Evolutionary conservation across 257 asterid genomes (phyloP).

Genomic region (Nicotiana knightiana): DNA sequence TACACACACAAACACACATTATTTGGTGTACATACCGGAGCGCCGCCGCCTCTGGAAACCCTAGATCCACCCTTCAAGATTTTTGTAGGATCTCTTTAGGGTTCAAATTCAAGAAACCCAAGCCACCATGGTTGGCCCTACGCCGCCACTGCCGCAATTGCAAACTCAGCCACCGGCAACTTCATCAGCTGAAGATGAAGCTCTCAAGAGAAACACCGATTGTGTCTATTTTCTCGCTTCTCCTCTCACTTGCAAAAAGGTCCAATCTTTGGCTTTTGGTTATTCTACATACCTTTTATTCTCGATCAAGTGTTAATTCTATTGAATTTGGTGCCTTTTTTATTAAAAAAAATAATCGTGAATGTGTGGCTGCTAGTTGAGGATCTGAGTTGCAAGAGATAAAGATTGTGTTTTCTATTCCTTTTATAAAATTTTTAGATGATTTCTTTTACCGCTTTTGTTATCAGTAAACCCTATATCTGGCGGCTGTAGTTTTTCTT

Average conservation of each 20-base stretch:
- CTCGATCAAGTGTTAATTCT: not conserved
- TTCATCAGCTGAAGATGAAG: constrained; percentile 46
- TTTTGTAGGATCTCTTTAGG: not conserved
- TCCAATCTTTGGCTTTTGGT: not conserved
- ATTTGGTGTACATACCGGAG: not conserved
- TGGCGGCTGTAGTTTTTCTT: not conserved
- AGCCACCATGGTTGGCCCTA: constrained; percentile 17
- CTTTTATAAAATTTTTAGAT: not conserved
- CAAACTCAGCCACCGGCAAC: not conserved
- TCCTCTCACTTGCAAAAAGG: constrained; percentile 68
- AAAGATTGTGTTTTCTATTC: not conserved
- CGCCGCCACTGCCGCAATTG: constrained; percentile 10
- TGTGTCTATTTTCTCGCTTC: constrained; percentile 66
- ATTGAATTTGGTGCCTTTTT: not conserved
- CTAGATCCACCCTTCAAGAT: not conserved
- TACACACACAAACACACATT: not conserved
- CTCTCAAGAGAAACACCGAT: constrained; percentile 49
- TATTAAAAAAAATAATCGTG: not conserved
- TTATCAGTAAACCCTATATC: not conserved
- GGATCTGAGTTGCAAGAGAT: constrained; percentile 1
- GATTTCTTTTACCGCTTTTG: not conserved
- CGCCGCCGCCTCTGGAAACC: not conserved
- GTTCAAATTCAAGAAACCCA: not conserved
- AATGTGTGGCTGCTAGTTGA: not conserved
- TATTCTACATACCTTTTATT: not conserved